Base-by-base conservation (phyloP, 169 alveolate genomes). In the Cryptosporidium xiaoi region DNA sequence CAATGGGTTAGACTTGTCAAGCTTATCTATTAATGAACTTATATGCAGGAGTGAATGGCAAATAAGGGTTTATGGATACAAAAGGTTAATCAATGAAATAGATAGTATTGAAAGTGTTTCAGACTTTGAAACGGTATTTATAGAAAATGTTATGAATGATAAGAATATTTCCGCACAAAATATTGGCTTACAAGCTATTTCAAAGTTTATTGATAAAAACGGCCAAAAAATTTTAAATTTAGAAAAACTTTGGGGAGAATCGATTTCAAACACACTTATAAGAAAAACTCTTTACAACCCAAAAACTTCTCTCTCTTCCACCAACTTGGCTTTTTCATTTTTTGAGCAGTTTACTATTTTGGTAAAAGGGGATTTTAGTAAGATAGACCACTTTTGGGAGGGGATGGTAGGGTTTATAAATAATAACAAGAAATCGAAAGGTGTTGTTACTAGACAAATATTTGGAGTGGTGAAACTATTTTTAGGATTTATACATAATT, bases 61-160 rank as follows among this genome's bases (percentile, higher is more conserved):
- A 46, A 77, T 77, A 71, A 55, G 87, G 64, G 40, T 60, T 65
- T 77, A 62, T 46, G 87, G 87, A 8, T 77, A 77, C 64, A 62
- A 77, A 29, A 77, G 36, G 18, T 31, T 33, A 44, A 77, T 77
- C n/a, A 58, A 62, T 8, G 87, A 77, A 60, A 20, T 77, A 31
- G 77, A 77, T n/a, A 16, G 27, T 10, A 0, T 77, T 36, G 67
- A 34, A 13, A 62, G 56, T 36, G 10, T 44, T 44, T 5, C 31
- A 16, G 71, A 56, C 3, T 40, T 77, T 0, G 69, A 60, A 55
- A 3, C 29, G 24, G 1, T 20, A 18, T 60, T 44, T 34, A 60
- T 77, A 20, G 46, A 56, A 6, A 62, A 27, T n/a, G 36, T 77
- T 15, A 40, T 77, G 50, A 60, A 56, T 13, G 87, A 77, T 60